A percentile compares a stretch with the other conserved stretches of the same genome.
These are phyloP conservation scores for Zopfia rhizophila DNA, from an alignment of 2,329 filamentous ascomycete genomes.

Conservation along the genomic window DNA sequence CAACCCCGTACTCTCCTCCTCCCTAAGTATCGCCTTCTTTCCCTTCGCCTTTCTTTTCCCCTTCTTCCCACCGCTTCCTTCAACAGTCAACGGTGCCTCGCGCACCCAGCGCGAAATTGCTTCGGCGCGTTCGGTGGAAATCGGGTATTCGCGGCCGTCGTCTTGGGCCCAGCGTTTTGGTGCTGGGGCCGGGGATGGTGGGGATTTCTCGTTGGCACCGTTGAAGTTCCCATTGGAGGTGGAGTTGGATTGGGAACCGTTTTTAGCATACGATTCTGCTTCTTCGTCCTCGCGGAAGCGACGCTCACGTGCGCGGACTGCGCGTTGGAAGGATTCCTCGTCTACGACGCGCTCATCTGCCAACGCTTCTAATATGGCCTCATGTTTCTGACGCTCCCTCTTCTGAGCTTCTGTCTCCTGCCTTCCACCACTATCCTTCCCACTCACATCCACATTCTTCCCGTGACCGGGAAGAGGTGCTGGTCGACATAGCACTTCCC, in stretches of 20 bases:
- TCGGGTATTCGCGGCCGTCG: conserved; percentile 74
- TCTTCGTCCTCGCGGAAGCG: conserved; percentile 67
- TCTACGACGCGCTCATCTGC: conserved; percentile 75
- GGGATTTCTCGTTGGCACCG: conserved; percentile 12
- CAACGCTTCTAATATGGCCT: conserved; percentile 74
- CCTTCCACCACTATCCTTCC: conserved; percentile 10
- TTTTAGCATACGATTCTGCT: conserved; percentile 37
- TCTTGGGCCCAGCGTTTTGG: conserved; percentile 72
- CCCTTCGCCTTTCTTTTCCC: conserved; percentile 39
- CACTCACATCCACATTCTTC: conserved; percentile 14
- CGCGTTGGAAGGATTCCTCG: conserved; percentile 71
- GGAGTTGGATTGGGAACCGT: neutral
- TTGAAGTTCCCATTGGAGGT: conserved; percentile 1
- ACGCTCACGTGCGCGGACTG: conserved; percentile 69
- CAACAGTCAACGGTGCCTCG: conserved; percentile 56
- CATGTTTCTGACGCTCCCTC: conserved; percentile 69
- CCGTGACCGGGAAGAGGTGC: conserved; percentile 52
- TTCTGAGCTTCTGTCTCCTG: conserved; percentile 64
- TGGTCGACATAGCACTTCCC: conserved; percentile 76
- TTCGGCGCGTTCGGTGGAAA: conserved; percentile 75
- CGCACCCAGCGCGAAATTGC: conserved; percentile 76
- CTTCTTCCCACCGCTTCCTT: conserved; percentile 48
- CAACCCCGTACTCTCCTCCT: conserved; percentile 23
- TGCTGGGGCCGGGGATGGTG: conserved; percentile 20
- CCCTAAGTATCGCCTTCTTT: conserved; percentile 17